phyloP scores from a whole-genome alignment of 2,329 filamentous ascomycete genomes.

The Setomelanomma holmii region DNA sequence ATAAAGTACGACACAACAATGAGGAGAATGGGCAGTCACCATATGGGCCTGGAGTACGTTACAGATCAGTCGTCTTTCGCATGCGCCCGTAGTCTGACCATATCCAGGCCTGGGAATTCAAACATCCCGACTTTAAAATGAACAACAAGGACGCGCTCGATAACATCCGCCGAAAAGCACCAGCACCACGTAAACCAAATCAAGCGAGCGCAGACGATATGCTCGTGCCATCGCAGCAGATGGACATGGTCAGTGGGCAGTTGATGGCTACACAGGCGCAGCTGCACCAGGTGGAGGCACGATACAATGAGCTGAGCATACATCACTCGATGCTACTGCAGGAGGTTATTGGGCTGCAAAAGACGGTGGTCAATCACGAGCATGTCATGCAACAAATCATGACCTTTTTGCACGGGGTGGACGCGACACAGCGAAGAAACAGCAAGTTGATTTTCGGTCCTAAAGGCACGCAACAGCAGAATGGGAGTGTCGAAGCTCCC shows the following conservation, averaged over 20 bases:
- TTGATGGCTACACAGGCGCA: constrained; percentile 91
- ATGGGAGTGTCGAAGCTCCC: constrained; percentile 52
- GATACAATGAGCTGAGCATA: constrained; percentile 78
- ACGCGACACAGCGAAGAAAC: constrained; percentile 69
- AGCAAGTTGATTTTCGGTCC: constrained; percentile 56
- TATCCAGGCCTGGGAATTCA: constrained; percentile 87
- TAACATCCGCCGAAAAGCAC: constrained; percentile 94
- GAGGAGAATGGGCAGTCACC: constrained; percentile 83
- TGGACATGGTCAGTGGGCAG: constrained; percentile 87
- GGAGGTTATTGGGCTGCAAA: constrained; percentile 69
- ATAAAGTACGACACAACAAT: constrained; percentile 93
- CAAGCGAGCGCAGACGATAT: constrained; percentile 66
- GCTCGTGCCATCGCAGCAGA: constrained; percentile 82
- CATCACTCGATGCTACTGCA: constrained; percentile 70
- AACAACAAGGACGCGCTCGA: constrained; percentile 97
- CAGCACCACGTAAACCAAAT: constrained; percentile 79
- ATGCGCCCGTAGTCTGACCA: constrained; percentile 18
- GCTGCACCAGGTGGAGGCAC: constrained; percentile 83
- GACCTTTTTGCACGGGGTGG: constrained; percentile 70
- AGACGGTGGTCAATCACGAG: constrained; percentile 75
- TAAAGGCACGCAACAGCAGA: constrained; percentile 47
- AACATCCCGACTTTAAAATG: constrained; percentile 93
- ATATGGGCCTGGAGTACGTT: constrained; percentile 77
- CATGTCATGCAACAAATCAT: constrained; percentile 75
- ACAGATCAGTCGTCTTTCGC: neutral